Percentiles rank a stretch among this genome's conserved stretches.
phyloP scores from a whole-genome alignment of 257 asterid species.

The Petrea volubilis region DNA sequence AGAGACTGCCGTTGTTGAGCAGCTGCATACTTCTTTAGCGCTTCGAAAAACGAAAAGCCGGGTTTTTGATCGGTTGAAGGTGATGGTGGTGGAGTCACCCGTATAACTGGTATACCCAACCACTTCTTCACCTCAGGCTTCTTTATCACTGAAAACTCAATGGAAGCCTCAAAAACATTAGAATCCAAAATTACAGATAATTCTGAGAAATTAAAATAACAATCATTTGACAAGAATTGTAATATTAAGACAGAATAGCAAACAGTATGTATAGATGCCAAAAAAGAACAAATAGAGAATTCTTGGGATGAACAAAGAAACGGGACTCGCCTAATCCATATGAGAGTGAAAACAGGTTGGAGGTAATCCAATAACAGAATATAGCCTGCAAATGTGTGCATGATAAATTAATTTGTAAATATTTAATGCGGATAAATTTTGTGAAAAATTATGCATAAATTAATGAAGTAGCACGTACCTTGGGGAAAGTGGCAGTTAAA shows the following conservation, averaged over 20 bases:
- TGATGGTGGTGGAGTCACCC: conserved; percentile 35
- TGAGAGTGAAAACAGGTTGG: conserved; percentile 77
- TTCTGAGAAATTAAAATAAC: too few species aligned
- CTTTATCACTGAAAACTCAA: conserved; percentile 53
- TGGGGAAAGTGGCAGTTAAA: conserved; percentile 65
- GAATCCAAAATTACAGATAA: neutral
- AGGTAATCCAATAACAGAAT: conserved; percentile 90
- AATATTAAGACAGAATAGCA: neutral
- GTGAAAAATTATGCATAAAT: neutral
- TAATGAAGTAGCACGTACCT: conserved; percentile 42
- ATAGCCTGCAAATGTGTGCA: conserved; percentile 60
- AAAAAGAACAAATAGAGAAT: neutral
- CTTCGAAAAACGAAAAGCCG: conserved; percentile 50
- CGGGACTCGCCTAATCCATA: conserved; percentile 71
- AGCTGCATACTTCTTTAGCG: conserved; percentile 56
- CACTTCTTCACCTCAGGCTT: conserved; percentile 68
- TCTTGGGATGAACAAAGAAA: neutral
- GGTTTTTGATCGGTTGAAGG: conserved; percentile 40
- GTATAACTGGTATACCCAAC: conserved; percentile 64
- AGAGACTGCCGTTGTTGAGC: conserved; percentile 47
- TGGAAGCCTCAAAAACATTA: neutral
- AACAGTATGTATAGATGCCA: too few species aligned
- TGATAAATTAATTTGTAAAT: neutral
- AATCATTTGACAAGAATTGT: neutral
- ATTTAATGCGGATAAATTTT: neutral